Base-by-base conservation (phyloP, 2,329 filamentous ascomycete species). In the Alternaria dauci region DNA sequence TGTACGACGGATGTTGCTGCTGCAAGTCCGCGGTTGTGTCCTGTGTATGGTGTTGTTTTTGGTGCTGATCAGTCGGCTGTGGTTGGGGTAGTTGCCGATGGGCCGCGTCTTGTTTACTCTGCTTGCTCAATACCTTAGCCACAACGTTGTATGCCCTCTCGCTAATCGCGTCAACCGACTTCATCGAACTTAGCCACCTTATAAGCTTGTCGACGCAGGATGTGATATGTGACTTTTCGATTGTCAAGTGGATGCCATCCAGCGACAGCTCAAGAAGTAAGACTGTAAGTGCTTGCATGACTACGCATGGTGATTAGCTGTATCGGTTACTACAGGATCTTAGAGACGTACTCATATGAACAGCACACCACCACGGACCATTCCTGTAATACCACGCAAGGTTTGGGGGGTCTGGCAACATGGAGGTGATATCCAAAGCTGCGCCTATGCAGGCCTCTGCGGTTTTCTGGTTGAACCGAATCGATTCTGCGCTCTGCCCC, bases 211-310 rank as follows among this genome's bases (percentile, higher is more conserved):
- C 69, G 3, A 74, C 59, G 39, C 64, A 57, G 8, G 67, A 55
- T 2, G 55, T 39, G 4, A 78, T 55, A 4, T 76, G 47, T 28
- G 71, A 62, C 14, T 72, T 66, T 12, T 65, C 62, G 25, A 71
- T 59, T 2, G 62, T 55, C 52, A 73, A 59, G 57, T 78, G 75
- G 5, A 59, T 58, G 8, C 61, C 51, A 3, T 68, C 55, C 48
- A 73, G 71, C 1, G 74, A 74, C 23, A 80, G 55, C 58, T 80
- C 79, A 11, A 78, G 68, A 48, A 80, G 70, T 12, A 81, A 62
- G 12, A 81, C 68, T 2, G 75, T 71, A 2, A 75, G 66, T 2
- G 78, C 75, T 63, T 81, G 79, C 70, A 80, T 78, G 8, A 81
- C 64, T 65, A n/a, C 3, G 23, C 38, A 12, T 12, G 50, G 18